Conservation (phyloP, 2,329 filamentous ascomycete genomes). For the Penicillium digitatum region DNA sequence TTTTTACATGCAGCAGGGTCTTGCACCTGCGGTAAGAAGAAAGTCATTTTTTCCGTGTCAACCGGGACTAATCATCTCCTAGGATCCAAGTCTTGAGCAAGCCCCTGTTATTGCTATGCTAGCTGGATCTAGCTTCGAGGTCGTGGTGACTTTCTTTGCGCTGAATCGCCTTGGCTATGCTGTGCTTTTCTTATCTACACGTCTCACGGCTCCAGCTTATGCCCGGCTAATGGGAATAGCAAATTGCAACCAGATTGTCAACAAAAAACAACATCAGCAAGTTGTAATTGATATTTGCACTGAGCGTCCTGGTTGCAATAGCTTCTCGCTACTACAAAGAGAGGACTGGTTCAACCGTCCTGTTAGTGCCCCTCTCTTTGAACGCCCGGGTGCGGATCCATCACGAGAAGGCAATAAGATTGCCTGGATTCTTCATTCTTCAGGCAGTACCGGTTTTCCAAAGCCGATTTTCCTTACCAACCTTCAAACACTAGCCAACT, state of each 20-base stretch:
- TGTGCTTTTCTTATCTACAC: constrained; percentile 52
- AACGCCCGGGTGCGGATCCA: constrained; percentile 18
- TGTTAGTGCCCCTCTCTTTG: constrained; percentile 1
- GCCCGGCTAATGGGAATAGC: constrained; percentile 44
- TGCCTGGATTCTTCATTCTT: constrained; percentile 47
- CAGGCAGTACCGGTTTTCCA: constrained; percentile 58
- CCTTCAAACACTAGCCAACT: constrained; percentile 48
- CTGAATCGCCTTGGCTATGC: constrained; percentile 55
- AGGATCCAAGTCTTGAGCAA: constrained; percentile 31
- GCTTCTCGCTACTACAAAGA: constrained; percentile 19
- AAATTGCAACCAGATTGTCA: constrained; percentile 32
- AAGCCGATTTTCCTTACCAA: constrained; percentile 61
- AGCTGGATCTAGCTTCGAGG: constrained; percentile 53
- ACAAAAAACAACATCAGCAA: constrained; percentile 21
- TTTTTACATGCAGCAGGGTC: constrained; percentile 18
- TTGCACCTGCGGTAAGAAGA: constrained; percentile 16
- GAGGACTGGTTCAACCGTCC: constrained; percentile 22
- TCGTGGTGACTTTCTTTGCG: constrained; percentile 53
- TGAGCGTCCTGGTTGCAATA: constrained; percentile 19
- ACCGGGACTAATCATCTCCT: not conserved
- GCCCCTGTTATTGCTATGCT: constrained; percentile 49
- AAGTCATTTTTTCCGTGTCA: accelerated
- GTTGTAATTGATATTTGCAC: constrained; percentile 14
- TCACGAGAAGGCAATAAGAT: constrained; percentile 33
- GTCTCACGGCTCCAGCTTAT: constrained; percentile 52